Conservation (phyloP, 768 basidiomycete genomes). For the Russula abietina region DNA sequence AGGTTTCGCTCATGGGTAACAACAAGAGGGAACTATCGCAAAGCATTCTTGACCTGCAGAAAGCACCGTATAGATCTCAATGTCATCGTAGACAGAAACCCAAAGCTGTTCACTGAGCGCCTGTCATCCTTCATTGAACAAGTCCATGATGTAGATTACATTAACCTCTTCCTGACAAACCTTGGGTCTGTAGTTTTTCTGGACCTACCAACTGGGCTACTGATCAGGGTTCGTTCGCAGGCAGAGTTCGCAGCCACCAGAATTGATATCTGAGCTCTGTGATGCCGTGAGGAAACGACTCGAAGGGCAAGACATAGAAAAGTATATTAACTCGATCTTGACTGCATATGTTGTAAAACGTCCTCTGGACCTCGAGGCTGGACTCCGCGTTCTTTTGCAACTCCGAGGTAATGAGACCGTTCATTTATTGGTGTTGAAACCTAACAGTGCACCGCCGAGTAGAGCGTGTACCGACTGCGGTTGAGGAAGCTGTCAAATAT, state of each 20-base stretch:
- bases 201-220: background rate
- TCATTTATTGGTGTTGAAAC: background rate
- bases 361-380: constrained; percentile 88
- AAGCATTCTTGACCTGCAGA: constrained; percentile 86
- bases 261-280: constrained; percentile 62
- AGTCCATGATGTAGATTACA: constrained; percentile 81
- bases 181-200: constrained; percentile 52
- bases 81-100: constrained; percentile 77
- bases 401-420: constrained; percentile 57
- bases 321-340: constrained; percentile 85
- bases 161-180: constrained; percentile 86
- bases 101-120: constrained; percentile 54
- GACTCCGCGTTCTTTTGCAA: constrained; percentile 63
- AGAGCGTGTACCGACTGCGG: constrained; percentile 63
- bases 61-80: constrained; percentile 92
- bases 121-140: constrained; percentile 74
- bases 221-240: constrained; percentile 34
- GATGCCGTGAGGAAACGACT: constrained; percentile 69
- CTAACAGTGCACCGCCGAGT: constrained; percentile 3
- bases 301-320: constrained; percentile 62
- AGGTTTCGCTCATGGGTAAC: background rate
- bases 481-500: constrained; percentile 97
- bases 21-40: constrained; percentile 65
- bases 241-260: constrained; percentile 51
- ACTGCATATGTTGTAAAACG: constrained; percentile 90